Evolutionary conservation across 1,284 basidiomycete genomes (phyloP).

Genomic region (Ustilago crameri): DNA sequence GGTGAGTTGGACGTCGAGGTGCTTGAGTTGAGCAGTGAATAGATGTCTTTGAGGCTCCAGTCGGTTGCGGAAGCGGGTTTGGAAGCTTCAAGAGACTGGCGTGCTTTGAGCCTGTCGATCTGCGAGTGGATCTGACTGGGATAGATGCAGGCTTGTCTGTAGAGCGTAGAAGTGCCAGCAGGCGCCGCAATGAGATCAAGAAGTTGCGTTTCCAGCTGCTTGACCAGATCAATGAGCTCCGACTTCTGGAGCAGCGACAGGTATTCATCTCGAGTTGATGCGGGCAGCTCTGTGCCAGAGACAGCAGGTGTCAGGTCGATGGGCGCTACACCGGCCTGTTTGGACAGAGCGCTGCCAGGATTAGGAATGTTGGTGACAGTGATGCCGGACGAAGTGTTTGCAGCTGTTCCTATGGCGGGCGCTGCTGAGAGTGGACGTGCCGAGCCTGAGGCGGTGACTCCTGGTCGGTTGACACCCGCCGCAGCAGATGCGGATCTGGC

Average conservation of each 20-base stretch:
- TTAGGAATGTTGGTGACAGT: constrained; percentile 49
- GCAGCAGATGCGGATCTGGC: constrained; percentile 6
- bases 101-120: constrained; percentile 40
- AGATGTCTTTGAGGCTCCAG: constrained; percentile 46
- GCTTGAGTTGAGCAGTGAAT: constrained; percentile 35
- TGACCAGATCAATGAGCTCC: constrained; percentile 49
- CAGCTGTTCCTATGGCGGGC: constrained; percentile 7
- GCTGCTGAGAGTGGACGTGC: constrained; percentile 8
- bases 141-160: constrained; percentile 44
- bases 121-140: constrained; percentile 38
- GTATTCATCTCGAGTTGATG: constrained; percentile 26
- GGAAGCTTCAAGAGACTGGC: constrained; percentile 25
- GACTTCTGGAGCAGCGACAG: constrained; percentile 43
- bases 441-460: constrained; percentile 1
- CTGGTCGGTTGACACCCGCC: neutral
- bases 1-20: constrained; percentile 5
- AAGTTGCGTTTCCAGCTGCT: constrained; percentile 49
- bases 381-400: constrained; percentile 23
- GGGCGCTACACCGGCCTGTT: constrained; percentile 31
- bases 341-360: constrained; percentile 40
- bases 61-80: constrained; percentile 18
- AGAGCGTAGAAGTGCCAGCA: constrained; percentile 34
- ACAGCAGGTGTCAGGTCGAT: constrained; percentile 37
- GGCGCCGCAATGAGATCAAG: constrained; percentile 32
- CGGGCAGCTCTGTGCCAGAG: constrained; percentile 27